Evolutionary conservation across 306 rosid genomes (phyloP).

Genomic region (Citrullus mucosospermus): DNA sequence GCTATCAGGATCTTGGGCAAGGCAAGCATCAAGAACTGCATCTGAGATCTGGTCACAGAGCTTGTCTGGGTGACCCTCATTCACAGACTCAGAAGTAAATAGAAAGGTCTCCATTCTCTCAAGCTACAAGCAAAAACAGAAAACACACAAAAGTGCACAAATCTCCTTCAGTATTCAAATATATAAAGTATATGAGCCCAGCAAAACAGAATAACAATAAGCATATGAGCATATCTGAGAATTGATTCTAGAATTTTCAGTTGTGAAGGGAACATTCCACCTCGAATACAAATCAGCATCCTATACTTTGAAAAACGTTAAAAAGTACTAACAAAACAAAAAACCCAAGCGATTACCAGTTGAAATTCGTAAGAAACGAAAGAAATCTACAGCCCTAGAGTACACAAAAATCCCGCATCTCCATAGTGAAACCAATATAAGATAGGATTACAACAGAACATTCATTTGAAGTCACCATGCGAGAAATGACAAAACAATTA

Average conservation of each 20-base stretch:
- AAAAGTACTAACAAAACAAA: not conserved
- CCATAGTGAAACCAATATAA: not conserved
- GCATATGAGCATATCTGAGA: not conserved
- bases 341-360: not conserved
- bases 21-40: conserved; percentile 33
- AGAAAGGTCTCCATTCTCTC: conserved; percentile 27
- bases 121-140: conserved; percentile 5
- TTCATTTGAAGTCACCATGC: not conserved
- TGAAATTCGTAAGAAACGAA: not conserved
- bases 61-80: conserved; percentile 46
- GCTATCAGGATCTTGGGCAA: conserved; percentile 26
- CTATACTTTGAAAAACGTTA: not conserved
- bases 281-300: not conserved
- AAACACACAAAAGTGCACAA: not conserved
- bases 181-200: not conserved
- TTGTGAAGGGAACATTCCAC: not conserved
- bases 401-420: not conserved
- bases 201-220: not conserved
- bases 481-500: not conserved
- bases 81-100: conserved; percentile 35
- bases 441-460: not conserved
- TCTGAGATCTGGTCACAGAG: conserved; percentile 25
- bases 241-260: not conserved
- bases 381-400: not conserved
- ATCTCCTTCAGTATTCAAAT: not conserved